Evolutionary conservation across 176 grass and related monocot species (phyloP).

Genomic region (Aegilops umbellulata): DNA sequence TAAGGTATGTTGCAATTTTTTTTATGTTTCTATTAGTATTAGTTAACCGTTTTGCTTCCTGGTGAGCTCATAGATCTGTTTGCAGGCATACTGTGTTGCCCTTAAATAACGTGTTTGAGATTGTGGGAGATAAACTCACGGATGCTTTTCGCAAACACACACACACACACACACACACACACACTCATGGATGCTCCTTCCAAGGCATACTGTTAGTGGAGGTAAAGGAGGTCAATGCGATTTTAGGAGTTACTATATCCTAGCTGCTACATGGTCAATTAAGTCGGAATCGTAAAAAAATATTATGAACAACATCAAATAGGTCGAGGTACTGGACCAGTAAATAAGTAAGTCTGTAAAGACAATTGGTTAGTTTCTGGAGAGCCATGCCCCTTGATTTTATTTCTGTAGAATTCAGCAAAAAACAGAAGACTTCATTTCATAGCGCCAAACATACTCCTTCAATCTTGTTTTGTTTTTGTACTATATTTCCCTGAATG

Average conservation of each 20-base stretch:
- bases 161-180: no score
- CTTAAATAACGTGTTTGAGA: neutral
- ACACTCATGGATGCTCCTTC: neutral
- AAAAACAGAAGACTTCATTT: neutral
- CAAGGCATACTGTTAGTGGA: neutral
- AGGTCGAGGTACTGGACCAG: neutral
- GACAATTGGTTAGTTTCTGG: neutral
- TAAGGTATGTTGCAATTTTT: neutral
- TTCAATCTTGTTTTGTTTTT: constrained; percentile 6
- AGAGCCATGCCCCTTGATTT: neutral
- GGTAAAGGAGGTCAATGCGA: neutral
- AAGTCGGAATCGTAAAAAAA: neutral
- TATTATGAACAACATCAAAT: neutral
- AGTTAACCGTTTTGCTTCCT: neutral
- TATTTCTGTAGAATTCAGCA: neutral
- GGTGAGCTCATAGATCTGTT: neutral
- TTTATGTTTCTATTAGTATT: neutral
- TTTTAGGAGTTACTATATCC: neutral
- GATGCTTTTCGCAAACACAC: neutral
- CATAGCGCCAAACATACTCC: neutral
- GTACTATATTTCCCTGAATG: neutral
- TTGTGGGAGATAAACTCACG: neutral
- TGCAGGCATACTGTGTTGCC: neutral
- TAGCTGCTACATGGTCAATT: neutral
- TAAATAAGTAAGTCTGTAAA: neutral